Percentiles rank a stretch among this genome's conserved stretches.
phyloP scores from a whole-genome alignment of 768 basidiomycete species.

The Cyclocybe cylindracea region DNA sequence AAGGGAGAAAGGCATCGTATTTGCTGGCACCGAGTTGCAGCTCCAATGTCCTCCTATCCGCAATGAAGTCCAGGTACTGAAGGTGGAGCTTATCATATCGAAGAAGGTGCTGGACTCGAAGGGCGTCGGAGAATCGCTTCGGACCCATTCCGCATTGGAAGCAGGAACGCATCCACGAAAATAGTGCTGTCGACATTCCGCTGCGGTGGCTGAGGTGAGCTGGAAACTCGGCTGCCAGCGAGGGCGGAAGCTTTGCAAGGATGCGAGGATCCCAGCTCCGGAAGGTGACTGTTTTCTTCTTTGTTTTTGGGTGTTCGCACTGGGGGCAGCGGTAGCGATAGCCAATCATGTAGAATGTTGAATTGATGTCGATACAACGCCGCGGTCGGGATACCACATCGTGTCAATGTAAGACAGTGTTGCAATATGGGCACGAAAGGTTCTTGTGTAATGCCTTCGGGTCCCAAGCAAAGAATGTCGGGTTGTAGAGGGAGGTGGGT shows the following conservation, averaged over 20 bases:
- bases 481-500: slow-evolving; percentile 5
- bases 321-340: slow-evolving; percentile 20
- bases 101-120: slow-evolving; percentile 16
- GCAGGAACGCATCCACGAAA: too few species aligned
- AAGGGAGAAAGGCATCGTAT: too few species aligned
- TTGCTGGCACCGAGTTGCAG: too few species aligned
- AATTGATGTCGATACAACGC: slow-evolving; percentile 14
- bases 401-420: slow-evolving; percentile 1
- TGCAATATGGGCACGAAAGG: slow-evolving; percentile 8
- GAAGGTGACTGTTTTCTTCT: slow-evolving; percentile 12
- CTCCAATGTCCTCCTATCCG: too few species aligned
- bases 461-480: slow-evolving; percentile 8
- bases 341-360: slow-evolving; percentile 20
- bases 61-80: too few species aligned
- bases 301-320: slow-evolving; percentile 14
- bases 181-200: too few species aligned
- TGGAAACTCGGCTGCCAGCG: slow-evolving; percentile 20
- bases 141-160: too few species aligned
- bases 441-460: background rate
- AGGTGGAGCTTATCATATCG: slow-evolving; percentile 17
- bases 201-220: too few species aligned
- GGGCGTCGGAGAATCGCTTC: slow-evolving; percentile 22
- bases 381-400: too few species aligned
- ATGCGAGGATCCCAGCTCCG: slow-evolving; percentile 26
- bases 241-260: slow-evolving; percentile 14